Percentiles rank a stretch among this genome's conserved stretches.
Conservation (phyloP, 495 filamentous ascomycete genomes). For the Aspergillus ostianus region DNA sequence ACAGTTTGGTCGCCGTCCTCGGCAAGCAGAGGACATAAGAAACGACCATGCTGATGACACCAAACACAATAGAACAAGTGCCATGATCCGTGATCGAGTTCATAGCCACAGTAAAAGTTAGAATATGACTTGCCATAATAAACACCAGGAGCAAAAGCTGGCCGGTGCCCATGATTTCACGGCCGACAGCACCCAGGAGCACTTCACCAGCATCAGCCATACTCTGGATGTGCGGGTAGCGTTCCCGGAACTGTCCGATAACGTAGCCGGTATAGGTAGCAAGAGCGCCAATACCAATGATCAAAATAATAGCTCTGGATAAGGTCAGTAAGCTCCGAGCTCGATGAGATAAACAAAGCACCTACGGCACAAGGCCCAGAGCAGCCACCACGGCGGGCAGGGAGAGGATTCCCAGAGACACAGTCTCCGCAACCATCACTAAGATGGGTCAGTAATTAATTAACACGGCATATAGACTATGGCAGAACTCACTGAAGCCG, state of each 20-base stretch:
- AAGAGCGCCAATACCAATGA: conserved; percentile 63
- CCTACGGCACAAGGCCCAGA: conserved; percentile 56
- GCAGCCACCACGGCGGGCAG: conserved; percentile 62
- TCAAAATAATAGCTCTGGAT: conserved; percentile 50
- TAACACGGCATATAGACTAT: background rate
- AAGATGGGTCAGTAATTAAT: conserved; percentile 10
- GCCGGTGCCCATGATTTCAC: conserved; percentile 59
- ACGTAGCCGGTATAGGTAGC: conserved; percentile 77
- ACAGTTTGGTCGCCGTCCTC: conserved; percentile 57
- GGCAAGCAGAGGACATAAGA: conserved; percentile 63
- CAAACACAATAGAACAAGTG: conserved; percentile 67
- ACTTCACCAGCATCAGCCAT: conserved; percentile 71
- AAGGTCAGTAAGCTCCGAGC: background rate
- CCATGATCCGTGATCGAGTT: conserved; percentile 62
- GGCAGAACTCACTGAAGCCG: conserved; percentile 24
- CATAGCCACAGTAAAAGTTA: conserved; percentile 72
- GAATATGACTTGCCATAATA: conserved; percentile 69
- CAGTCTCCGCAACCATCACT: conserved; percentile 68
- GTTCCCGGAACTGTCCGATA: conserved; percentile 58
- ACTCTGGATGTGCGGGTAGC: conserved; percentile 62
- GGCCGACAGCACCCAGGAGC: conserved; percentile 60
- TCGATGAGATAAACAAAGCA: background rate
- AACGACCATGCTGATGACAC: conserved; percentile 60
- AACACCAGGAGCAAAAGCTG: conserved; percentile 65
- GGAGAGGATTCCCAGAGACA: conserved; percentile 66